These are phyloP conservation scores for Tuctoria greenei DNA, from an alignment of 176 grass and related monocot genomes.

Conservation along the genomic window DNA sequence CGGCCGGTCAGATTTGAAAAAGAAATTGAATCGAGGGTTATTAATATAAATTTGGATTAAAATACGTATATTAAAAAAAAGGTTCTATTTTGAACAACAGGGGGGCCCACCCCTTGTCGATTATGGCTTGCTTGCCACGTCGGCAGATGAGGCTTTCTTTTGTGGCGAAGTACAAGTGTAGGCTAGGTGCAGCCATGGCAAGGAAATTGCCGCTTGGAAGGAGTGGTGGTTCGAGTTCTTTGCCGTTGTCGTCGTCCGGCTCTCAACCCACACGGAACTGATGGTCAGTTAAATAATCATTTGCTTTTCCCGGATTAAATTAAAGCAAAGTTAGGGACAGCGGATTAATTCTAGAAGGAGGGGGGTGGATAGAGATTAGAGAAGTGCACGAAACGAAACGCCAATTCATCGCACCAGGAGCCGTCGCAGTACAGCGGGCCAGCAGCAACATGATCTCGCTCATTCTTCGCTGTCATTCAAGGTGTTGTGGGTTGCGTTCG, in stretches of 20 bases:
- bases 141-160: conserved; percentile 17
- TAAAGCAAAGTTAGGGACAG: not conserved
- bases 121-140: conserved; percentile 41
- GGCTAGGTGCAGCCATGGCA: not conserved
- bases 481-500: conserved; percentile 22
- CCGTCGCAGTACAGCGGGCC: not conserved
- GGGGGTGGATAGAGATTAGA: not conserved
- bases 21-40: no score
- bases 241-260: not conserved
- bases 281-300: conserved; percentile 5
- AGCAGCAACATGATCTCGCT: conserved; percentile 21
- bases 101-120: conserved; percentile 3
- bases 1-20: no score
- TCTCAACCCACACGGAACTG: not conserved
- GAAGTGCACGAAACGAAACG: conserved; percentile 42
- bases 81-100: not conserved
- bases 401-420: not conserved
- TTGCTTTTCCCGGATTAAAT: conserved; percentile 8
- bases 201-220: conserved; percentile 26
- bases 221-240: conserved; percentile 14
- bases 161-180: conserved; percentile 12
- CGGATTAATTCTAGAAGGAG: conserved; percentile 15
- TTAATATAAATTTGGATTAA: no score
- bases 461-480: conserved; percentile 24
- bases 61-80: no score